Evolutionary conservation across 2,329 filamentous ascomycete genomes (phyloP), one percentile per base, ranked within the genome.

Genomic region (Hypoxylon sp.): DNA sequence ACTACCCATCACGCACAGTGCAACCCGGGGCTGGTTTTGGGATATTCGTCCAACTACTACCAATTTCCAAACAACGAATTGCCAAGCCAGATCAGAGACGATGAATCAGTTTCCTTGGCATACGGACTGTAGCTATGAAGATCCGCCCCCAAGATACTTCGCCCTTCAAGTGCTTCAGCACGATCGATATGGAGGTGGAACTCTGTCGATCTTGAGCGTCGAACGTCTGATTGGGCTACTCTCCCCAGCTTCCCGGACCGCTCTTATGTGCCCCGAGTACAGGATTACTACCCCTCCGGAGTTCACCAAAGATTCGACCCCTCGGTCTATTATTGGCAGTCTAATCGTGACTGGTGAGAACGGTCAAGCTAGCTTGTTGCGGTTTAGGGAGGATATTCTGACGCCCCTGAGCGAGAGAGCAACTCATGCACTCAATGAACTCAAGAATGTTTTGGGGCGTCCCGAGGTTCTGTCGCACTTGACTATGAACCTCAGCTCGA

Each of bases 141-240:
- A 57, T 46, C 53, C 53, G 4, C 53, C 53, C 13, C 53, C 53
- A 10, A 25, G 34, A 25, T 53, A 38, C 10, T 53, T 53, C 25
- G 50, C 50, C 3, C 19, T 53, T 11, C 50, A 53, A 19, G 50
- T 53, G 19, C 50, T 53, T 9, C 50, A 19, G 9, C 50, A 6
- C 3, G 50, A 53, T n/a, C 34, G 50, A 41, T 41, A 25, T 28
- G 50, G 50, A 9, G 50, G 50, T 11, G 32, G 50, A 28, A 53
- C 34, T 1, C 32, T 53, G 50, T 53, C 50, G 11, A 41, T 53
- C 19, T 41, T 53, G 50, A 53, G 38, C 21, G 32, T 53, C 13
- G 19, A 41, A n/a, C 34, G 50, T 3, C 34, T 53, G 3, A 41
- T 10, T 41, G 11, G 25, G 10, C 11, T 14, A 3, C 50, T 53